phyloP scores from a whole-genome alignment of 805 yeast species.

The Lipomyces japonicus region DNA sequence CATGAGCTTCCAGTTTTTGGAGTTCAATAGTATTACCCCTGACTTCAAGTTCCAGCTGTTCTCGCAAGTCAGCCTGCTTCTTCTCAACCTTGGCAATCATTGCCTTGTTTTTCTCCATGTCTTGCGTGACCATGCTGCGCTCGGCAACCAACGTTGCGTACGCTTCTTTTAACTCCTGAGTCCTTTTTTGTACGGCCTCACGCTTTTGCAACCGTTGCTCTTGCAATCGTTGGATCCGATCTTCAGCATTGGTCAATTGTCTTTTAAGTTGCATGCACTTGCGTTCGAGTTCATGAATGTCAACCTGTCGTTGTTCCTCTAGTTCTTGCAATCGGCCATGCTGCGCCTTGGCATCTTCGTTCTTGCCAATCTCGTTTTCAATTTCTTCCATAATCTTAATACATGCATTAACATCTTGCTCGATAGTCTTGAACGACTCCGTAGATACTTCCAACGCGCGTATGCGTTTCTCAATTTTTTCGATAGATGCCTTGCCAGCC shows the following conservation, averaged over 20 bases:
- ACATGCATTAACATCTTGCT: constrained; percentile 46
- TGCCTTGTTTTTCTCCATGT: constrained; percentile 47
- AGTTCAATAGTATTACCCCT: constrained; percentile 53
- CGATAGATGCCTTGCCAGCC: constrained; percentile 41
- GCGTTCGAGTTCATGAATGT: constrained; percentile 43
- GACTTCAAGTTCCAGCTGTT: constrained; percentile 51
- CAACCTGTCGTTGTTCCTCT: constrained; percentile 41
- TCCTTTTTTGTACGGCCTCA: constrained; percentile 41
- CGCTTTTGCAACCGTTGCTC: constrained; percentile 48
- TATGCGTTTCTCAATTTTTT: constrained; percentile 46
- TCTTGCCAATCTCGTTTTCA: constrained; percentile 45
- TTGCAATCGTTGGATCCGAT: constrained; percentile 46
- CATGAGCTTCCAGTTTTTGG: constrained; percentile 52
- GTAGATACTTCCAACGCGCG: constrained; percentile 52
- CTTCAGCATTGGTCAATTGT: constrained; percentile 49
- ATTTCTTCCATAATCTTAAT: constrained; percentile 49
- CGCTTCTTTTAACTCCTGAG: constrained; percentile 45
- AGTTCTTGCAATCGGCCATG: constrained; percentile 43
- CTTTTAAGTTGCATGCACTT: constrained; percentile 45
- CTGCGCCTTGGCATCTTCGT: constrained; percentile 43
- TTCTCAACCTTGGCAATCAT: constrained; percentile 46
- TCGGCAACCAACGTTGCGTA: constrained; percentile 50
- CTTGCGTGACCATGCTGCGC: constrained; percentile 47
- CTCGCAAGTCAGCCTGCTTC: constrained; percentile 39
- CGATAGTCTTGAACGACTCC: constrained; percentile 55